These are phyloP conservation scores for Acer campestre DNA, from an alignment of 345 rosid species.

Conservation along the genomic window DNA sequence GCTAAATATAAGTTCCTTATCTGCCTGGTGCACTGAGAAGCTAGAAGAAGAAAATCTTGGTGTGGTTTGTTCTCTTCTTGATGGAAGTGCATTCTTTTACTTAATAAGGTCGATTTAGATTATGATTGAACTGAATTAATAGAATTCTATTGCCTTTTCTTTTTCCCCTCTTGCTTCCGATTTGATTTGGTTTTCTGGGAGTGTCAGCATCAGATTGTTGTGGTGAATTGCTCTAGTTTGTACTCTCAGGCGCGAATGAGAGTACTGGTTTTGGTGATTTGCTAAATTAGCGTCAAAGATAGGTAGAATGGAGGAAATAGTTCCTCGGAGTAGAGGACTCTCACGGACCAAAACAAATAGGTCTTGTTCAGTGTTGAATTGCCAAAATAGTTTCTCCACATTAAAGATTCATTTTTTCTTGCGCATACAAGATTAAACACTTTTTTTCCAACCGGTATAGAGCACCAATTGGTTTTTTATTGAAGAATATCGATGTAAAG, in stretches of 20 bases:
- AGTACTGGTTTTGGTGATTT: background rate
- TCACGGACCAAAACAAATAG: background rate
- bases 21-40: background rate
- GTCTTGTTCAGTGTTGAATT: background rate
- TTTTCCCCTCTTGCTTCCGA: background rate
- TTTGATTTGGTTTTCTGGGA: background rate
- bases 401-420: background rate
- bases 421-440: background rate
- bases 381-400: background rate
- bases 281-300: background rate
- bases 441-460: background rate
- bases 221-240: background rate
- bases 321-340: background rate
- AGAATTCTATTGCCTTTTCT: background rate
- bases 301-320: background rate
- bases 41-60: background rate
- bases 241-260: background rate
- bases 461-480: constrained; percentile 10
- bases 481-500: background rate
- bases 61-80: background rate
- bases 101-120: background rate
- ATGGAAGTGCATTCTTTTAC: background rate
- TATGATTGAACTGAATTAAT: background rate
- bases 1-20: background rate
- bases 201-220: background rate